Base-by-base conservation (phyloP, 148 eudicot genomes). In the Spergularia bocconei region DNA sequence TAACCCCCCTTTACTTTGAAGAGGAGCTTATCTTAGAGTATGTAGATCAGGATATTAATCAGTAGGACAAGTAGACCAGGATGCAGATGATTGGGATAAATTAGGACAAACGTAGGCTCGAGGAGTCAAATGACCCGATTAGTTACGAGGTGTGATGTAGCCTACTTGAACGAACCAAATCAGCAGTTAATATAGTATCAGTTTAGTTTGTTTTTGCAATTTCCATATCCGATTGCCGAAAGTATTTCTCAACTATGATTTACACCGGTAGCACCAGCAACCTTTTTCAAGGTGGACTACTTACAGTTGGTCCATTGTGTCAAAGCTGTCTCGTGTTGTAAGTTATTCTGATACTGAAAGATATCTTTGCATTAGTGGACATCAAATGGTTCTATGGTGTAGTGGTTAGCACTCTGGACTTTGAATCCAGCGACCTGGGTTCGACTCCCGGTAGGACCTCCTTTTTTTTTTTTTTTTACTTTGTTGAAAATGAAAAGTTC, bases 381-480 rank as follows among this genome's bases (percentile, higher is more conserved):
- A 20, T 44, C 48, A 44, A 44, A 4, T 9, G 98, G 97, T 93
- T 93, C 97, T 82, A 90, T 93, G 95, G 98, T 93, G 97, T 93
- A 93, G 98, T 91, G 97, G 98, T 93, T 91, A 93, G 98, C 98
- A 93, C 97, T 91, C 95, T 91, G 97, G 97, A 93, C 98, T 91
- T 93, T 91, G 98, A 93, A 93, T 93, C 98, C 98, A 91, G 98
- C 98, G 97, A 93, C 97, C 98, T 93, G 98, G 98, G 98, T 93
- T 93, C 97, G 98, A 91, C 88, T 93, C 97, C 98, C 98, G 94
- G 94, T 91, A 81, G 98, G 97, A 93, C 97, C 97, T 93, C 7
- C 48, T 6, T 9, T 44, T 0, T 44, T 44, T 44, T 44, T 6
- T 9, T 44, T 6, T 6, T 44, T 44, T 6, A 0, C 44, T 15